Evolutionary conservation across 2,329 filamentous ascomycete genomes (phyloP).

Genomic region (Fusarium sambucinum): DNA sequence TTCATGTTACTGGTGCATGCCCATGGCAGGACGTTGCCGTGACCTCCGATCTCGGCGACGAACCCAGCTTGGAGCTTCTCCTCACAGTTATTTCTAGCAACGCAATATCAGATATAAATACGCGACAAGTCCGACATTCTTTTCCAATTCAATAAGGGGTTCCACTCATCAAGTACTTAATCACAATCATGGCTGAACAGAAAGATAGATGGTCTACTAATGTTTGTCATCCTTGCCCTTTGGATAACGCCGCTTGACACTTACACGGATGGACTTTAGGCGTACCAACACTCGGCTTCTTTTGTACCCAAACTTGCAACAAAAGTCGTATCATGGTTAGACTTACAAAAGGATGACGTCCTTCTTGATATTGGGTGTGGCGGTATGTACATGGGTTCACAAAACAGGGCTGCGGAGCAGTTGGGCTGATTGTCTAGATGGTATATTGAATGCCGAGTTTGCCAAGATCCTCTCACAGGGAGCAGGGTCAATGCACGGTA

Average conservation of each 20-base stretch:
- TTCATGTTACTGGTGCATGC: not conserved
- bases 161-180: not conserved
- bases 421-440: slow-evolving; percentile 58
- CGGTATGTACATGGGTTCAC: slow-evolving; percentile 55
- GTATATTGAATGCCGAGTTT: slow-evolving; percentile 68
- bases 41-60: slow-evolving; percentile 45
- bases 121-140: not conserved
- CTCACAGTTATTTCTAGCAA: slow-evolving; percentile 20
- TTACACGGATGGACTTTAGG: slow-evolving; percentile 53
- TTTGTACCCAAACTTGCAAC: slow-evolving; percentile 73
- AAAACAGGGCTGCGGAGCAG: not conserved
- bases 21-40: slow-evolving; percentile 10
- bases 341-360: slow-evolving; percentile 67
- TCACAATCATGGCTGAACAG: slow-evolving; percentile 39
- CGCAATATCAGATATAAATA: slow-evolving; percentile 32
- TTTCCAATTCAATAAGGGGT: not conserved
- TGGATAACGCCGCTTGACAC: slow-evolving; percentile 10
- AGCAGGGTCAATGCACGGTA: slow-evolving; percentile 64
- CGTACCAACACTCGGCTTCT: slow-evolving; percentile 70
- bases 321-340: slow-evolving; percentile 69
- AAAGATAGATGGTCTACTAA: slow-evolving; percentile 49
- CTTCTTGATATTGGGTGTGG: slow-evolving; percentile 75
- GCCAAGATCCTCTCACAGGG: slow-evolving; percentile 60
- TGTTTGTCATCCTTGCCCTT: slow-evolving; percentile 30
- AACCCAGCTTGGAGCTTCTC: slow-evolving; percentile 26